phyloP scores from a whole-genome alignment of 2,329 filamentous ascomycete species.

The Aplosporella prunicola region DNA sequence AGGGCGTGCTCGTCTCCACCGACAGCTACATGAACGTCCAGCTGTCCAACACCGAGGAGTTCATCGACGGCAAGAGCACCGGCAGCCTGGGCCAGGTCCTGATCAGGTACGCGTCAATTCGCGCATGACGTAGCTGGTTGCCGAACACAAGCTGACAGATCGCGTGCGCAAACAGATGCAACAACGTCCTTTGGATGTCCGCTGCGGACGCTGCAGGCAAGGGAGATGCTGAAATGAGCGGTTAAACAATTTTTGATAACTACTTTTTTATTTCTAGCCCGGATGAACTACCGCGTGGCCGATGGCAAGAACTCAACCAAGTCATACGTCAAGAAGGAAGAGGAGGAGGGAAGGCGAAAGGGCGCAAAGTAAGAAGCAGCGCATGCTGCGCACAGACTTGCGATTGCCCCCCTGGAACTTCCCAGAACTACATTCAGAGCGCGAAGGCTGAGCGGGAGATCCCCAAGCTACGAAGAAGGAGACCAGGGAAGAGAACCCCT shows the following conservation, averaged over 20 bases:
- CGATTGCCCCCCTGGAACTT: no score
- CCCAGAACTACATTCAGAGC: no score
- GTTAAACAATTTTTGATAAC: conserved; percentile 8
- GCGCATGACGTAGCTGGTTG: neutral
- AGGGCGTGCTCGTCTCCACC: conserved; percentile 80
- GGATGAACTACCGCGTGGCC: no score
- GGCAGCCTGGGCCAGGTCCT: conserved; percentile 82
- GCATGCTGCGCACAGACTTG: no score
- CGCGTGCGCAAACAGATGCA: conserved; percentile 51
- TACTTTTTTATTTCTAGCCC: no score
- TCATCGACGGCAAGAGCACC: conserved; percentile 75
- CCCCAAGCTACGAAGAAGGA: no score
- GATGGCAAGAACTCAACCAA: no score
- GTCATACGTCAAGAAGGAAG: no score
- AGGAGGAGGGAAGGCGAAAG: no score
- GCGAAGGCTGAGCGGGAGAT: no score
- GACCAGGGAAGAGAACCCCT: no score
- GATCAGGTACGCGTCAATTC: conserved; percentile 56
- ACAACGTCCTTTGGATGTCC: conserved; percentile 93
- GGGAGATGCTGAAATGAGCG: conserved; percentile 14
- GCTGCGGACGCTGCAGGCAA: conserved; percentile 37
- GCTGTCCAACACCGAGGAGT: conserved; percentile 83
- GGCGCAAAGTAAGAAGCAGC: no score
- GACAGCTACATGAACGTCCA: conserved; percentile 99
- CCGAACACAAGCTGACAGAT: neutral